These are phyloP conservation scores for Penicillium subrubescens DNA, from an alignment of 495 filamentous ascomycete genomes.

Conservation along the genomic window DNA sequence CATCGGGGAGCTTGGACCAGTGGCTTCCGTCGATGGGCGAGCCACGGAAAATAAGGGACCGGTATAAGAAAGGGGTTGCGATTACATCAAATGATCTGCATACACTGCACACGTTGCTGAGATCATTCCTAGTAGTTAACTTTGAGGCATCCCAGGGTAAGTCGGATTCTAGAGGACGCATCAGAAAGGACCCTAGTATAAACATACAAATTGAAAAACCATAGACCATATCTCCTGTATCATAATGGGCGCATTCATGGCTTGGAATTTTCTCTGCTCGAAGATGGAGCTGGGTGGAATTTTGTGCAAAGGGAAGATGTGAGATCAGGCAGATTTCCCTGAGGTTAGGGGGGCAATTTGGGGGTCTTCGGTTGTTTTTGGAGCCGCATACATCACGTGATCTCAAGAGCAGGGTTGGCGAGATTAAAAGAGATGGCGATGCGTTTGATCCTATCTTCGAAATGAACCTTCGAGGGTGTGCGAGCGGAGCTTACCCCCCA, in stretches of 20 bases:
- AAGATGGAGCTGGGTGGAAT: background rate
- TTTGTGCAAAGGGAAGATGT: background rate
- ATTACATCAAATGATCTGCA: constrained; percentile 6
- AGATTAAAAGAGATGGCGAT: too few species aligned
- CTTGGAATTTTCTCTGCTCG: background rate
- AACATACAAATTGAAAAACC: constrained; percentile 6
- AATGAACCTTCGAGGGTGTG: too few species aligned
- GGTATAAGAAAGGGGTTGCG: constrained; percentile 14
- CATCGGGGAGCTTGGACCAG: background rate
- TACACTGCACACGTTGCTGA: constrained; percentile 8
- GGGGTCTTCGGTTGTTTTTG: background rate
- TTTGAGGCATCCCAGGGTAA: background rate
- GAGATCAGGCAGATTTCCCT: background rate
- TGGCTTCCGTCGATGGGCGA: background rate
- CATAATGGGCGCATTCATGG: background rate
- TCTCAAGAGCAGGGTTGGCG: too few species aligned
- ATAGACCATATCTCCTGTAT: constrained; percentile 12
- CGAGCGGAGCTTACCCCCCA: too few species aligned
- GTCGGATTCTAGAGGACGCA: background rate
- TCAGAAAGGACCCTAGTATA: background rate
- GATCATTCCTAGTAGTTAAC: background rate
- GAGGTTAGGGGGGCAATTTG: background rate
- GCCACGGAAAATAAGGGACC: constrained; percentile 6
- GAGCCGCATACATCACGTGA: too few species aligned
- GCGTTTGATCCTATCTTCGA: too few species aligned